Base-by-base conservation (phyloP, 2,329 filamentous ascomycete genomes). In the Ophiostoma angusticollis region DNA sequence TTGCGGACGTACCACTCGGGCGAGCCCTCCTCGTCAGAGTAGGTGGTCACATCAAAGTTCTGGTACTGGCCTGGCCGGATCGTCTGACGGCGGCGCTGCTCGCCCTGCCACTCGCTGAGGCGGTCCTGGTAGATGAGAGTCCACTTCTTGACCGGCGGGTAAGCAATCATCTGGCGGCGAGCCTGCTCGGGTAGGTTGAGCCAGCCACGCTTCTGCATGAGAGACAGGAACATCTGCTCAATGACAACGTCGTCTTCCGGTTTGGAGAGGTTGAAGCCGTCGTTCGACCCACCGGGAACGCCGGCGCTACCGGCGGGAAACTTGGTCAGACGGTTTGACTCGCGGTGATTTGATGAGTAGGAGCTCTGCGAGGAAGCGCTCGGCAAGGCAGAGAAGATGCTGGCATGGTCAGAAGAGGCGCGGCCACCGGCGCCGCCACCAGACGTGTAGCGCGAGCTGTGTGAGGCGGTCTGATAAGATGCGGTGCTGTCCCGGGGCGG, bases 151-250 rank as follows among this genome's bases (percentile, higher is more conserved):
- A 79, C 75, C 8, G 91, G 74, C 12, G 87, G 84, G 57, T 98
- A 96, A 27, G 86, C 86, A 61, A 91, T 74, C 89, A 98, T 96
- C 64, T 96, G 91, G 45, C 89, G 73, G 50, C 82, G 77, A 22
- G 91, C 91, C 63, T 94, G 85, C 54, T 98, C 91, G 5, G 91
- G 91, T 47, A 98, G 66, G 59, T 93, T 93, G 63, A 94, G 91
- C 84, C 87, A 96, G 48, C 89, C 91, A 62, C 91, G 77, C 63
- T 95, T 95, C 54, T 93, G 84, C 91, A 98, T 96, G 48, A 98
- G 65, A 37, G 85, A 80, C 52, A 87, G 68, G 54, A 96, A 96
- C 66, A 94, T 84, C 54, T 87, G 78, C 56, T 96, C 85, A 32
- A 95, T 82, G 12, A 93, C 64, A 43, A 78, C 74, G 54, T 93